phyloP scores from a whole-genome alignment of 169 alveolate species.

The Plasmodium coatneyi region DNA sequence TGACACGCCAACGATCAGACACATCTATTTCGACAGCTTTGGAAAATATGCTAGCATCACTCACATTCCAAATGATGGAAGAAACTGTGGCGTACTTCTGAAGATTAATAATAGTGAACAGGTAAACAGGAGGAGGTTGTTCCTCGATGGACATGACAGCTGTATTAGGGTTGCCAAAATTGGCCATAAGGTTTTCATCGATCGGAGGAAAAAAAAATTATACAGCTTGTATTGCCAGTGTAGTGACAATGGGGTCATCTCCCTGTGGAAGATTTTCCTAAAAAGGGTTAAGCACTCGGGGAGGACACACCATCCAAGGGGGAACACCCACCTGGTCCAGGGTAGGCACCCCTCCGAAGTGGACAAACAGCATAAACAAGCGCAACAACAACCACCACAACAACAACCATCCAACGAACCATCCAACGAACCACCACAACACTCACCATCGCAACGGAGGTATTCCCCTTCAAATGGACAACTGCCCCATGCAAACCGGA shows the following conservation, averaged over 20 bases:
- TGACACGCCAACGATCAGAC: conserved; percentile 72
- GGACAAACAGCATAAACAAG: background rate
- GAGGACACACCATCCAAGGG: background rate
- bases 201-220: conserved; percentile 20
- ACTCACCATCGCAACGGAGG: no score
- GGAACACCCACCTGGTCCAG: background rate
- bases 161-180: conserved; percentile 65
- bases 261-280: conserved; percentile 46
- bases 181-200: conserved; percentile 38
- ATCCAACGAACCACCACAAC: no score
- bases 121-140: conserved; percentile 21
- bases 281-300: conserved; percentile 13
- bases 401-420: no score
- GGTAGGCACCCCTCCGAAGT: background rate
- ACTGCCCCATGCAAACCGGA: no score
- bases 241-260: conserved; percentile 67
- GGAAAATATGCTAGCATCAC: conserved; percentile 62
- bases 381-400: background rate
- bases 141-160: conserved; percentile 67
- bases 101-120: conserved; percentile 2
- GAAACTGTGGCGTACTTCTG: conserved; percentile 54
- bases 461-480: no score
- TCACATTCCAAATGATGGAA: conserved; percentile 57
- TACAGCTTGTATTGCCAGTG: conserved; percentile 74
- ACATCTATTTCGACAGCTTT: conserved; percentile 63